phyloP scores from a whole-genome alignment of 2,329 filamentous ascomycete genomes.

The Colletotrichum cordylinicola region DNA sequence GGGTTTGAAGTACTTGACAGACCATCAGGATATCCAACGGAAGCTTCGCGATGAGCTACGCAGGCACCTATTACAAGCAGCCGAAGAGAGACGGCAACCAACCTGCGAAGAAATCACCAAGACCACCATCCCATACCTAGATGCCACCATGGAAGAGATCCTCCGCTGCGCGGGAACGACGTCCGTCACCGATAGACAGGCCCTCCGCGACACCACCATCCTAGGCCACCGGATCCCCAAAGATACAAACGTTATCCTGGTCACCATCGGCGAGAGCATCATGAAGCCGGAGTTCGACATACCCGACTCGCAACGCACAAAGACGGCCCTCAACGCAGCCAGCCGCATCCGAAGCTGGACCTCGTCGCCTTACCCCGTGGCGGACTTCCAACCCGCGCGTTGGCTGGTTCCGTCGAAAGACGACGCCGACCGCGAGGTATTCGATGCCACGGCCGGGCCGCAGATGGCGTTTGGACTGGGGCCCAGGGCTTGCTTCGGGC shows the following conservation, averaged over 20 bases:
- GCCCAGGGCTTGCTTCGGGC: slow-evolving; percentile 30
- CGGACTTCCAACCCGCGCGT: slow-evolving; percentile 23
- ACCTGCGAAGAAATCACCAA: slow-evolving; percentile 24
- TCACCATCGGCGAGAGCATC: slow-evolving; percentile 2
- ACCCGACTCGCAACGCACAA: slow-evolving; percentile 23
- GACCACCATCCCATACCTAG: slow-evolving; percentile 28
- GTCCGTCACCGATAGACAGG: slow-evolving; percentile 23
- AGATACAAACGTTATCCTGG: slow-evolving; percentile 24
- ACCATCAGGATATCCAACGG: slow-evolving; percentile 23
- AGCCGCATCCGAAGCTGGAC: not conserved
- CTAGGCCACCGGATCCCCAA: slow-evolving; percentile 30
- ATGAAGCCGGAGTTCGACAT: not conserved
- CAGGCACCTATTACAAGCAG: slow-evolving; percentile 15
- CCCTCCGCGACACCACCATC: slow-evolving; percentile 28
- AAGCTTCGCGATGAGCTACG: slow-evolving; percentile 26
- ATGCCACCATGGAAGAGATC: slow-evolving; percentile 33
- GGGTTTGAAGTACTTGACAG: slow-evolving; percentile 27
- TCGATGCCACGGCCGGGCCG: slow-evolving; percentile 29
- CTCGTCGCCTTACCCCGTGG: slow-evolving; percentile 7
- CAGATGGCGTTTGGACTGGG: slow-evolving; percentile 29
- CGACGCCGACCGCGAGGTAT: slow-evolving; percentile 9
- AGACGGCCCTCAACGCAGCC: not conserved
- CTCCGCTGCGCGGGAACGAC: slow-evolving; percentile 28
- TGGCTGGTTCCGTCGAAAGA: slow-evolving; percentile 16
- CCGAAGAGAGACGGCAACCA: slow-evolving; percentile 24